phyloP scores from a whole-genome alignment of 2,329 filamentous ascomycete genomes.

The Penicillium capsulatum region DNA sequence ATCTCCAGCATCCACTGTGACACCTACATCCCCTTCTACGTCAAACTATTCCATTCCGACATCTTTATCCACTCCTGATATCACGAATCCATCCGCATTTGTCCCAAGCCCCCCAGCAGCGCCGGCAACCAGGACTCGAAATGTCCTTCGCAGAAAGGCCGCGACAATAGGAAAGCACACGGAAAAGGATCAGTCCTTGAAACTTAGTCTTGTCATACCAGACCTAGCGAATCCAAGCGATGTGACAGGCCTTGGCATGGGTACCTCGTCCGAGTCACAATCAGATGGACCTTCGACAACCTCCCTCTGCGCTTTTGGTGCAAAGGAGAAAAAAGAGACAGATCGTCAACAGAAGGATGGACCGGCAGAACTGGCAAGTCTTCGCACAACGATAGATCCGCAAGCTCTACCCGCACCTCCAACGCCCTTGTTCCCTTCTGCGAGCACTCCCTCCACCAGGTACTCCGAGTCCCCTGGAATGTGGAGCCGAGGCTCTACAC shows the following conservation, averaged over 20 bases:
- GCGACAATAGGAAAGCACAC: slow-evolving; percentile 39
- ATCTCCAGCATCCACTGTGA: slow-evolving; percentile 15
- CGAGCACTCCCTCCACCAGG: slow-evolving; percentile 45
- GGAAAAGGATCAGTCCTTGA: slow-evolving; percentile 22
- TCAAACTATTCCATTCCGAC: slow-evolving; percentile 10
- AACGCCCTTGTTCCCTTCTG: slow-evolving; percentile 37
- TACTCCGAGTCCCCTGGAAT: slow-evolving; percentile 46
- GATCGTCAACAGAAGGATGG: slow-evolving; percentile 20
- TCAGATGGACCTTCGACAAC: slow-evolving; percentile 9
- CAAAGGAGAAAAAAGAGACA: slow-evolving; percentile 11
- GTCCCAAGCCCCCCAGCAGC: slow-evolving; percentile 14
- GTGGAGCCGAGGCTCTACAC: slow-evolving; percentile 48
- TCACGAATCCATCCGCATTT: slow-evolving; percentile 10
- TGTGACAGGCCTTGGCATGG: slow-evolving; percentile 11
- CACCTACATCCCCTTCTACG: slow-evolving; percentile 5
- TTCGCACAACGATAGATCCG: slow-evolving; percentile 34
- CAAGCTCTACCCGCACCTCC: slow-evolving; percentile 35
- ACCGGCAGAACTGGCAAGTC: slow-evolving; percentile 38
- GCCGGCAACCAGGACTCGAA: slow-evolving; percentile 29
- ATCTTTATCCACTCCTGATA: slow-evolving; percentile 14
- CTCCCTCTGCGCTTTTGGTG: slow-evolving; percentile 16
- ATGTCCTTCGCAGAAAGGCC: slow-evolving; percentile 42
- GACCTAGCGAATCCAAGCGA: slow-evolving; percentile 16
- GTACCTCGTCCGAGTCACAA: slow-evolving; percentile 11
- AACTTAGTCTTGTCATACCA: slow-evolving; percentile 33